A percentile compares a stretch with the other conserved stretches of the same genome.
Conservation (phyloP, 2,329 filamentous ascomycete genomes). For the Fusarium sp. region DNA sequence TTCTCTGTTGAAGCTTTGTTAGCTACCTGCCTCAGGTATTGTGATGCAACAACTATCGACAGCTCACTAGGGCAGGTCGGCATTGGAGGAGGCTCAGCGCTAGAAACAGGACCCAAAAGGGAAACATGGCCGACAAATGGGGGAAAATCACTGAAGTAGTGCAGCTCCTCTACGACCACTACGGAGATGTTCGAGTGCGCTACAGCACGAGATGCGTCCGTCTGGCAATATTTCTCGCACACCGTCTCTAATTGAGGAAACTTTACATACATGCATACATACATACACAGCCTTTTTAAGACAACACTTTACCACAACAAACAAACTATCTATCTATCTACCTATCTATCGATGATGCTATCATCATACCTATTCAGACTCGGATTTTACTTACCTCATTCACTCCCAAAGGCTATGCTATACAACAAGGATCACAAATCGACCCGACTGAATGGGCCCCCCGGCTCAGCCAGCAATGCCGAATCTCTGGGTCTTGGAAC, state of each 20-base stretch:
- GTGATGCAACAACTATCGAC: conserved; percentile 29
- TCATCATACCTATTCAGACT: not conserved
- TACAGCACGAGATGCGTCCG: conserved; percentile 32
- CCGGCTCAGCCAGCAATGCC: conserved; percentile 24
- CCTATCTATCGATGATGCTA: not conserved
- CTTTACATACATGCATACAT: no score
- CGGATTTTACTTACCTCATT: not conserved
- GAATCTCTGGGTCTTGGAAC: conserved; percentile 8
- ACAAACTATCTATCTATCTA: not conserved
- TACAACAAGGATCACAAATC: conserved; percentile 19
- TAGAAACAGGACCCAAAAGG: conserved; percentile 29
- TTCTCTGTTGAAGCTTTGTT: conserved; percentile 5
- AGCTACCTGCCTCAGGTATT: not conserved
- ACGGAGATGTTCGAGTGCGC: conserved; percentile 36
- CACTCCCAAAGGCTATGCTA: conserved; percentile 21
- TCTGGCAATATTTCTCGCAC: conserved; percentile 30
- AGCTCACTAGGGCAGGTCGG: conserved; percentile 17
- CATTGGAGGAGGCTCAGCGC: conserved; percentile 42
- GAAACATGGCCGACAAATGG: conserved; percentile 35
- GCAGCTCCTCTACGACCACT: conserved; percentile 28
- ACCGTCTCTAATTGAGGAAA: conserved; percentile 31
- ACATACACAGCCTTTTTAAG: conserved; percentile 23
- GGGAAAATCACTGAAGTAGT: conserved; percentile 24
- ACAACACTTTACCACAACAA: not conserved
- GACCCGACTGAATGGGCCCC: conserved; percentile 31